Percentiles rank a stretch among this genome's conserved stretches.
Conservation (phyloP, 805 yeast genomes). For the Wickerhamomyces bisporus region DNA sequence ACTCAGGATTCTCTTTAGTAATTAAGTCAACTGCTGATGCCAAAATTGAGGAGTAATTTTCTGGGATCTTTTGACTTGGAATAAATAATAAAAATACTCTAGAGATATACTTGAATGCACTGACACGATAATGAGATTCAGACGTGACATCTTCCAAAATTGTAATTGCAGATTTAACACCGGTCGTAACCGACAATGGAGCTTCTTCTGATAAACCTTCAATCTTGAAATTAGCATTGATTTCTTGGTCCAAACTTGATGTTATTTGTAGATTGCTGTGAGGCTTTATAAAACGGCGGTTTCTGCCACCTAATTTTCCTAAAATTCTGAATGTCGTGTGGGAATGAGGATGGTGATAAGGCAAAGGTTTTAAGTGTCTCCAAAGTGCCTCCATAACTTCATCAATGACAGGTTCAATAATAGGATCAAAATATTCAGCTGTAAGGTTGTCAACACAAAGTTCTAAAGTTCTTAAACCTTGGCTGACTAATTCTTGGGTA, state of each 20-base stretch:
- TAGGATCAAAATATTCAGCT: slow-evolving; percentile 95
- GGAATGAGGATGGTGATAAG: slow-evolving; percentile 91
- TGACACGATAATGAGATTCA: slow-evolving; percentile 60
- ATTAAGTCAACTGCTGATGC: slow-evolving; percentile 44
- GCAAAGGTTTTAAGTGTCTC: slow-evolving; percentile 86
- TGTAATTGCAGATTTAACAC: slow-evolving; percentile 70
- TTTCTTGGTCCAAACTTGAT: slow-evolving; percentile 56
- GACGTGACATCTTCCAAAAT: slow-evolving; percentile 60
- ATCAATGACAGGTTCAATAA: slow-evolving; percentile 91
- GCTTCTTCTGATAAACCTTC: slow-evolving; percentile 61
- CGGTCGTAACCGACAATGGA: slow-evolving; percentile 79
- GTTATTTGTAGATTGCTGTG: slow-evolving; percentile 59
- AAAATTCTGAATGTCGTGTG: slow-evolving; percentile 90
- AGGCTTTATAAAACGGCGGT: slow-evolving; percentile 76
- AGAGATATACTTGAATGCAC: slow-evolving; percentile 71
- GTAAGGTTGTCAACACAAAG: slow-evolving; percentile 94
- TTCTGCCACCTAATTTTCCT: slow-evolving; percentile 96
- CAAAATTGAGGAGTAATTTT: slow-evolving; percentile 37
- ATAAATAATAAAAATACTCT: slow-evolving; percentile 65
- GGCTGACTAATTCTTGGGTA: slow-evolving; percentile 85
- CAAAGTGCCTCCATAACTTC: slow-evolving; percentile 93
- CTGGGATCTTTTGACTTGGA: slow-evolving; percentile 35
- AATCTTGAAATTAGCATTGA: slow-evolving; percentile 62
- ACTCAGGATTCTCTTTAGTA: slow-evolving; percentile 29
- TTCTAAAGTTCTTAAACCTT: slow-evolving; percentile 91